phyloP scores from a whole-genome alignment of 192 early-diverging fungal genomes.

The Coemansia sp. region DNA sequence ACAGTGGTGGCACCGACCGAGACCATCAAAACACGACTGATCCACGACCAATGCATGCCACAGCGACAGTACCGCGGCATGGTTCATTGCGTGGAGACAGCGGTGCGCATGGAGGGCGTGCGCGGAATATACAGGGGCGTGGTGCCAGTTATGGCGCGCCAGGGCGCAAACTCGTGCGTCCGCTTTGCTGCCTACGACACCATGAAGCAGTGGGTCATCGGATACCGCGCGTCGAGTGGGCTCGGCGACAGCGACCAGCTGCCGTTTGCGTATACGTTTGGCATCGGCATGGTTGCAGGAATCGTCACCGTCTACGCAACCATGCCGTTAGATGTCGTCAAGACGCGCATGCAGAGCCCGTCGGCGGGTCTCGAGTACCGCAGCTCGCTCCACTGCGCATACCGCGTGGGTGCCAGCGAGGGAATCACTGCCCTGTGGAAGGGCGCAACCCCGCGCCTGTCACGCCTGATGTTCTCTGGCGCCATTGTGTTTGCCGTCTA shows the following conservation, averaged over 20 bases:
- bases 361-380: constrained; percentile 68
- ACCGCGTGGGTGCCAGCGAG: constrained; percentile 69
- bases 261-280: constrained; percentile 63
- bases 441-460: constrained; percentile 88
- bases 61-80: constrained; percentile 76
- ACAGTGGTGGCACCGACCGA: constrained; percentile 91
- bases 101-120: constrained; percentile 72
- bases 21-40: constrained; percentile 95
- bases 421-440: constrained; percentile 90
- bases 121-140: constrained; percentile 88
- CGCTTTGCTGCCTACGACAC: constrained; percentile 85
- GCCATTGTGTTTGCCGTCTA: constrained; percentile 57
- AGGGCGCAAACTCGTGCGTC: constrained; percentile 95
- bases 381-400: constrained; percentile 72
- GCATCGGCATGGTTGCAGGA: constrained; percentile 81
- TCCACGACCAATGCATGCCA: constrained; percentile 80
- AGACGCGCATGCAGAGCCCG: constrained; percentile 93
- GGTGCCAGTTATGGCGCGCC: constrained; percentile 87
- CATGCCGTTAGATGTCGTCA: constrained; percentile 97
- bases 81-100: constrained; percentile 68
- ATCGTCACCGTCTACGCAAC: constrained; percentile 93
- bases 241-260: not conserved
- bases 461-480: constrained; percentile 65
- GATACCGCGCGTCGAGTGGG: not conserved
- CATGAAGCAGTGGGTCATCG: constrained; percentile 59